A percentile compares a stretch with the other conserved stretches of the same genome.
phyloP scores from a whole-genome alignment of 202 grass and related monocot species.

The Schoenoplectus tabernaemontani region DNA sequence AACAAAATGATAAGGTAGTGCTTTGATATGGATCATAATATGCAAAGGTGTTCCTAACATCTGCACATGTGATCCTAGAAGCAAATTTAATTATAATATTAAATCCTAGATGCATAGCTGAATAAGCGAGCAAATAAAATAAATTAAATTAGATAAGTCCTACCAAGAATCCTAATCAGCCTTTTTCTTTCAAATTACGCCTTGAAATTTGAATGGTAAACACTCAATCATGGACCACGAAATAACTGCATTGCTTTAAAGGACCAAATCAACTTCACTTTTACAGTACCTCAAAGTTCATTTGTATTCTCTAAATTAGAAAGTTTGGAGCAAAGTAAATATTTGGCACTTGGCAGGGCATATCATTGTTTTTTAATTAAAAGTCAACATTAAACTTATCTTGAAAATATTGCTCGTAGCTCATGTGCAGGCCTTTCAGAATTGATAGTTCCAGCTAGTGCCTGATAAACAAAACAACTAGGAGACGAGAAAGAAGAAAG shows the following conservation, averaged over 20 bases:
- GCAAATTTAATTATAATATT: background rate
- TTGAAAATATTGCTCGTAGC: background rate
- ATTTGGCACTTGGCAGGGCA: background rate
- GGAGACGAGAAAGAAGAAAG: background rate
- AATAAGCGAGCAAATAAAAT: background rate
- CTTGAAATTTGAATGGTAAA: background rate
- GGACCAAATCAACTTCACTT: background rate
- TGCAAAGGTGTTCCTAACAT: background rate
- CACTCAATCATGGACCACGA: background rate
- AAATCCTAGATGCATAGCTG: background rate
- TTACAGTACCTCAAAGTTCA: background rate
- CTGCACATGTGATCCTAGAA: background rate
- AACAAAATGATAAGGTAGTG: background rate
- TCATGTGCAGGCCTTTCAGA: background rate
- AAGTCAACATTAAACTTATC: background rate
- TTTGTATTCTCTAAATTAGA: background rate
- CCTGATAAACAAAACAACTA: background rate
- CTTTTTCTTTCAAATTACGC: background rate
- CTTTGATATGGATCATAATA: background rate
- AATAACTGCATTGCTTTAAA: background rate
- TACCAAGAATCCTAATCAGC: constrained; percentile 13
- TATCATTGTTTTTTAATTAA: background rate
- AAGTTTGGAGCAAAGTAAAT: background rate
- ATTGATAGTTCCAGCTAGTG: constrained; percentile 1
- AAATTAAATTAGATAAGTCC: background rate